Percentiles rank a stretch among this genome's conserved stretches.
Evolutionary conservation across 257 asterid species (phyloP).

Genomic region (Plectranthus barbatus): DNA sequence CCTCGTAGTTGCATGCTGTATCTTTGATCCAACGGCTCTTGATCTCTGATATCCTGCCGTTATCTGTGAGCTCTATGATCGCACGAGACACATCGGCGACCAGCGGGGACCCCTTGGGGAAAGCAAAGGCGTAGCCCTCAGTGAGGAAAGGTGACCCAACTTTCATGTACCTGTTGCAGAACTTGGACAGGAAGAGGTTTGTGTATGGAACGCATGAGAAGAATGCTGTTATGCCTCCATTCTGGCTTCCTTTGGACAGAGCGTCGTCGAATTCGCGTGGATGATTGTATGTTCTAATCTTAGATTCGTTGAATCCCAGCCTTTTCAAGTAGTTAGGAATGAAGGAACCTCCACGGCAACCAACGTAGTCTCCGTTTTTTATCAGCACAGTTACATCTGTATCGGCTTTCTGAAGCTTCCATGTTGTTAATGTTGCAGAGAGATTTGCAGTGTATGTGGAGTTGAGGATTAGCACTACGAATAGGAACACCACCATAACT

Average conservation of each 20-base stretch:
- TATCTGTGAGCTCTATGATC: slow-evolving; percentile 17
- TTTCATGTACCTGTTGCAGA: slow-evolving; percentile 23
- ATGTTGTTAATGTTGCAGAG: slow-evolving; percentile 29
- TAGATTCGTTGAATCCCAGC: not conserved
- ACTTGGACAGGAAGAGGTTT: slow-evolving; percentile 21
- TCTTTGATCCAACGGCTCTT: slow-evolving; percentile 1
- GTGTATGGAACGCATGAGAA: not conserved
- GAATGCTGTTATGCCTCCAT: not conserved
- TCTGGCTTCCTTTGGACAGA: not conserved
- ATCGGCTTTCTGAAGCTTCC: slow-evolving; percentile 14
- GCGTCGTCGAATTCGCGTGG: not conserved
- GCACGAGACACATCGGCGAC: slow-evolving; percentile 32
- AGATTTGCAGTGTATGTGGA: slow-evolving; percentile 35
- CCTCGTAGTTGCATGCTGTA: not conserved
- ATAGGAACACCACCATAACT: slow-evolving; percentile 29
- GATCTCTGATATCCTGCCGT: slow-evolving; percentile 5
- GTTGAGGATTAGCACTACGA: slow-evolving; percentile 32
- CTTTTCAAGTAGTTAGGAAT: not conserved
- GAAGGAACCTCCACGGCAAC: slow-evolving; percentile 31
- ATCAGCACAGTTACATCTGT: slow-evolving; percentile 18
- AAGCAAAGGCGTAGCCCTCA: slow-evolving; percentile 30
- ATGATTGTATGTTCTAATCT: not conserved
- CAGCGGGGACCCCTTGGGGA: slow-evolving; percentile 30
- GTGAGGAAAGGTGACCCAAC: slow-evolving; percentile 15
- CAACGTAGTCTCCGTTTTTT: slow-evolving; percentile 17